Percentiles rank a stretch among this genome's conserved stretches.
Conservation (phyloP, 805 yeast species). For the Wickerhamiella allomyrinae region DNA sequence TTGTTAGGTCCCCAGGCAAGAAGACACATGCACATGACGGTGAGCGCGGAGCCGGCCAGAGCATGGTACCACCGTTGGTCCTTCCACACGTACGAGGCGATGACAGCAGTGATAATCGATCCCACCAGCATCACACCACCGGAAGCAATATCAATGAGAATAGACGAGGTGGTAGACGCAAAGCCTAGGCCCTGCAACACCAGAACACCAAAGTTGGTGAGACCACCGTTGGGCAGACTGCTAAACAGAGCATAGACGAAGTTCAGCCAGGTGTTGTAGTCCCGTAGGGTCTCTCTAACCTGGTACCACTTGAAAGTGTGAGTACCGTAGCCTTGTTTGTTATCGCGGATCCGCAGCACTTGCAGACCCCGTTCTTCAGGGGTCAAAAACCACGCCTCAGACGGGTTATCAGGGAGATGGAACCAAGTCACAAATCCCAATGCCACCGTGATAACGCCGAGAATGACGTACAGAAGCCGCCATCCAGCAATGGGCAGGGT, state of each 20-base stretch:
- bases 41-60: conserved; percentile 3
- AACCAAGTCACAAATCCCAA: conserved; percentile 34
- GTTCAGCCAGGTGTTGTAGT: conserved; percentile 36
- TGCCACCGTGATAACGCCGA: conserved; percentile 44
- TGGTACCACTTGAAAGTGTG: conserved; percentile 41
- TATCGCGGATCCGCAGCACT: conserved; percentile 38
- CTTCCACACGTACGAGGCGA: conserved; percentile 3
- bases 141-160: conserved; percentile 30
- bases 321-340: conserved; percentile 47
- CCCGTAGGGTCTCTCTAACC: conserved; percentile 36
- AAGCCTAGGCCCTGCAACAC: conserved; percentile 33
- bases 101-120: conserved; percentile 5
- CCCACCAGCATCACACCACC: conserved; percentile 32
- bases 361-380: conserved; percentile 34
- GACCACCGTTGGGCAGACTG: conserved; percentile 42
- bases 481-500: conserved; percentile 32
- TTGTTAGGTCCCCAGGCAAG: conserved; percentile 17
- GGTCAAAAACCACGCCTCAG: conserved; percentile 22
- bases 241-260: conserved; percentile 29
- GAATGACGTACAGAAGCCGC: conserved; percentile 44
- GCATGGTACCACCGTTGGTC: conserved; percentile 9
- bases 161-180: conserved; percentile 18
- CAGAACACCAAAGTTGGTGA: conserved; percentile 35
- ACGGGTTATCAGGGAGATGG: conserved; percentile 45
- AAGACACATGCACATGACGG: conserved; percentile 8